Evolutionary conservation across 2,329 filamentous ascomycete genomes (phyloP), one percentile per base, ranked within the genome.

Genomic region (Lachnellula hyalina): DNA sequence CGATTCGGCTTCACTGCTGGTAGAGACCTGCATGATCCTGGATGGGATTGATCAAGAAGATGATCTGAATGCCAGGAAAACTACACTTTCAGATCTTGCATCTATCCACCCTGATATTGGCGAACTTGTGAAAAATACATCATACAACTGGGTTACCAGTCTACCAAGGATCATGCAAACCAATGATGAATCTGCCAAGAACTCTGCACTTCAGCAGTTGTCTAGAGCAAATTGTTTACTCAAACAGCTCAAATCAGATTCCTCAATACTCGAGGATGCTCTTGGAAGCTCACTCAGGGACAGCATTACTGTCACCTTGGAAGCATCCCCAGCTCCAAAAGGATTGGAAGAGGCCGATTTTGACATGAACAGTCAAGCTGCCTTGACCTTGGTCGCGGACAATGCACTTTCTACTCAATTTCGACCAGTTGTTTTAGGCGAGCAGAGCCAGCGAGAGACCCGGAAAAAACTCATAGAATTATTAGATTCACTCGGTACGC

Each of bases 141-240:
- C 95, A 0, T 88, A 93, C 68, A 85, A 84, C 51, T 96, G 92
- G 91, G 80, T 92, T 23, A 82, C 83, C 2, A 86, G 89, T 41
- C 79, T 99, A 17, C 86, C 93, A 5, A 82, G 91, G 15, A 72
- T 90, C 14, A 92, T 96, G 84, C 90, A 93, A 68, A 83, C 85
- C 8, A 87, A 85, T 61, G 91, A 97, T 64, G 90, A 96, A 62
- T 77, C 78, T n/a, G 76, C 80, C 28, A 96, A 95, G 68, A 79
- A 84, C 58, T 79, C 81, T 53, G 84, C 86, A 2, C 80, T 97
- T 25, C 79, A 80, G 28, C 89, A 93, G 59, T 79, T 99, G n/a
- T 82, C 86, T 14, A 86, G 85, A 47, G 85, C 88, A 0, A 84
- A 90, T 51, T 77, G 81, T 32, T 70, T 93, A 7, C 74, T 94